These are phyloP conservation scores for Mentha longifolia DNA, from an alignment of 257 asterid species.

Conservation along the genomic window DNA sequence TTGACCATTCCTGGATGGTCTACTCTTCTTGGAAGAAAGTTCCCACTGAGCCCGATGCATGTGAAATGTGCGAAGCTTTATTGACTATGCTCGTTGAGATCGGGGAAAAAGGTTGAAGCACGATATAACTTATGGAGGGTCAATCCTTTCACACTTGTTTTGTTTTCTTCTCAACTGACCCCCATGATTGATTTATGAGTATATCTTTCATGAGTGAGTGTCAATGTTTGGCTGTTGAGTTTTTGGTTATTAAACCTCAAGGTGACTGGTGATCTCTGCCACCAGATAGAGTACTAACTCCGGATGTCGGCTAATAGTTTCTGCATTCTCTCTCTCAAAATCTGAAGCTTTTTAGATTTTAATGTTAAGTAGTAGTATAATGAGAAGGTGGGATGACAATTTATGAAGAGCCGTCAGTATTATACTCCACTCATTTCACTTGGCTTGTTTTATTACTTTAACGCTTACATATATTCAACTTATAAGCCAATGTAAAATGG, in stretches of 20 bases:
- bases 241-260: background rate
- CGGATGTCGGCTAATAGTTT: no score
- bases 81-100: constrained; percentile 76
- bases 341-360: no score
- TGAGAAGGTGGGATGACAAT: background rate
- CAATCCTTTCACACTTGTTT: background rate
- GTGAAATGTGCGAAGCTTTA: constrained; percentile 88
- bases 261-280: background rate
- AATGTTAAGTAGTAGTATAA: background rate
- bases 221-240: background rate
- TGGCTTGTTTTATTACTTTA: no score
- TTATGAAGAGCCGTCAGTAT: background rate
- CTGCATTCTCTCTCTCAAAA: no score
- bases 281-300: no score
- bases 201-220: background rate
- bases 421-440: no score
- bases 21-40: constrained; percentile 78
- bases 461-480: no score
- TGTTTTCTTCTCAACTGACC: constrained; percentile 1
- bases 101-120: constrained; percentile 37
- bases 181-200: background rate
- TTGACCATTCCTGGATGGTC: constrained; percentile 97
- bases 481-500: no score
- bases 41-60: constrained; percentile 58
- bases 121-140: background rate